Evolutionary conservation across 2,329 filamentous ascomycete species (phyloP).

Genomic region (Didymella pomorum): DNA sequence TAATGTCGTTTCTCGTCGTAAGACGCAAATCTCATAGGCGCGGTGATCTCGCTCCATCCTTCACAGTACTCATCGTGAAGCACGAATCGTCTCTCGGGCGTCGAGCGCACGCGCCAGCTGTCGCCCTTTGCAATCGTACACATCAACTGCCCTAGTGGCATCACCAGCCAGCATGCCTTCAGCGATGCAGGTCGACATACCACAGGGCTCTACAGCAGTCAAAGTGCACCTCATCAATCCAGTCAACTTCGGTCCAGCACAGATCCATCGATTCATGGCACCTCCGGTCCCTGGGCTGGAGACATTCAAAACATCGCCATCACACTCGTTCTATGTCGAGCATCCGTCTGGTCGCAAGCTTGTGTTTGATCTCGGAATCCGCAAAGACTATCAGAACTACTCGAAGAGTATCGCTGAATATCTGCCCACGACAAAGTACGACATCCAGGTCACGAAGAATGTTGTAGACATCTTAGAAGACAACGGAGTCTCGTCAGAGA

Average conservation of each 20-base stretch:
- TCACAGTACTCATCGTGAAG: not conserved
- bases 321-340: conserved; percentile 57
- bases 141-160: not conserved
- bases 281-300: conserved; percentile 31
- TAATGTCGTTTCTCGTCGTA: not conserved
- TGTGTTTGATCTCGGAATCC: conserved; percentile 58
- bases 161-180: conserved; percentile 11
- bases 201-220: conserved; percentile 17
- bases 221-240: conserved; percentile 48
- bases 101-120: not conserved
- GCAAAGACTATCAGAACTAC: conserved; percentile 56
- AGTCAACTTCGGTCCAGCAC: conserved; percentile 38
- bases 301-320: conserved; percentile 47
- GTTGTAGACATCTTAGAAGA: conserved; percentile 50
- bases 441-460: conserved; percentile 54
- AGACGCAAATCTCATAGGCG: not conserved
- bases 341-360: conserved; percentile 54
- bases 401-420: conserved; percentile 29
- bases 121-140: not conserved
- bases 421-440: conserved; percentile 36
- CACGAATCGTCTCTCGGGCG: no score
- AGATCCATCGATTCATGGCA: conserved; percentile 43
- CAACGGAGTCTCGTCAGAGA: conserved; percentile 39
- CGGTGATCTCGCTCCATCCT: no score
- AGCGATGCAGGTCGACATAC: conserved; percentile 15